Evolutionary conservation across 352 stramenopile genomes (phyloP), one percentile per base, ranked within the genome.

Genomic region (Globisporangium solare): DNA sequence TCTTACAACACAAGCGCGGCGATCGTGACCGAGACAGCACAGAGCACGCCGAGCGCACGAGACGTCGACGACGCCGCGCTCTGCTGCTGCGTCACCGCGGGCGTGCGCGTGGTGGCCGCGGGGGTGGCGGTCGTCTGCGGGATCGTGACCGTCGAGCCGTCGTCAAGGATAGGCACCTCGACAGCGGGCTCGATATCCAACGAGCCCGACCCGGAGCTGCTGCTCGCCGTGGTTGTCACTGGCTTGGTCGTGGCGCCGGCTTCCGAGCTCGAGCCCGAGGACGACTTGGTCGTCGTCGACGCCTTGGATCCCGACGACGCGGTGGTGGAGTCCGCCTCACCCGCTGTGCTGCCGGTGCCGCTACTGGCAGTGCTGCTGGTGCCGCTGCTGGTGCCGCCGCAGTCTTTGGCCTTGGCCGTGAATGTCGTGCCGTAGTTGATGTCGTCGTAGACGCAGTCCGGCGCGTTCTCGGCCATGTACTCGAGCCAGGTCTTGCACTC

Each of bases 361-460:
- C 40, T 47, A 14, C 22, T 37, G 39, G 56, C 46, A n/a, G 48
- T 32, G 27, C 48, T 45, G 60, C 20, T 40, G 32, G 46, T 64
- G 27, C 58, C 51, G 27, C 48, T 45, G 60, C 20, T 40, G 32
- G 46, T 64, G 27, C 58, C 51, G 40, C 40, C 50, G 51, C 80
- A 90, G 48, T 85, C 76, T 20, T 67, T 64, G 27, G 57, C 65
- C 60, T 88, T 90, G 20, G 62, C 49, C 31, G 47, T 50, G 59
- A 77, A 90, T 43, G 61, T 43, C 13, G 48, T 61, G 22, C 68
- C 67, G 61, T 83, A 88, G 68, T 89, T 86, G 53, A 64, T 76
- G 61, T 76, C 75, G 52, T 86, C 78, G 56, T 81, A 89, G 55
- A 84, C 70, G 70, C 72, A 88, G 60, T 82, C 54, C 0, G 80